These are phyloP conservation scores for Wallemia mellicola DNA, from an alignment of 1,284 basidiomycete genomes.

Conservation along the genomic window DNA sequence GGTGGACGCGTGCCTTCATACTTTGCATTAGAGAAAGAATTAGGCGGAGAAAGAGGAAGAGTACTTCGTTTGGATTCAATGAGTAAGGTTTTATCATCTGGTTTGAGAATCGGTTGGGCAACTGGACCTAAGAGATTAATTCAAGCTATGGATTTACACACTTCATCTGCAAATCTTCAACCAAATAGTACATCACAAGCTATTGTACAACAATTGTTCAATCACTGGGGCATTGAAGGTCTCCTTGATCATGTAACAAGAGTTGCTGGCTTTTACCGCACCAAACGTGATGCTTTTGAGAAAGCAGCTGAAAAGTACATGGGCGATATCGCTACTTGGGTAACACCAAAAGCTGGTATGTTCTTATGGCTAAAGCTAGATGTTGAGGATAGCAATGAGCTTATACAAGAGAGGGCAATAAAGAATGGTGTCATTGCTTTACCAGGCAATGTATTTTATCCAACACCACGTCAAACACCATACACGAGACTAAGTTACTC, in stretches of 20 bases:
- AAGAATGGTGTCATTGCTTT: conserved; percentile 59
- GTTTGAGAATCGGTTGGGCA: conserved; percentile 38
- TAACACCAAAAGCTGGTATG: conserved; percentile 20
- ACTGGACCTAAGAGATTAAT: conserved; percentile 47
- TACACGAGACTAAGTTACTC: not conserved
- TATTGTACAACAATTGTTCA: conserved; percentile 35
- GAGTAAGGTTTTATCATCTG: conserved; percentile 58
- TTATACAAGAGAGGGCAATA: conserved; percentile 49
- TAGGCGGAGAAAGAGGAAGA: conserved; percentile 18
- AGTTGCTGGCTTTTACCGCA: conserved; percentile 46
- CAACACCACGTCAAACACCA: not conserved
- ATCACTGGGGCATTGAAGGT: conserved; percentile 32
- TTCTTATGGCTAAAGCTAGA: conserved; percentile 41
- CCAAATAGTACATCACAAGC: conserved; percentile 45
- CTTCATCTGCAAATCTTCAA: conserved; percentile 46
- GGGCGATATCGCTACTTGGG: conserved; percentile 49
- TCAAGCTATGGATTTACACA: conserved; percentile 37
- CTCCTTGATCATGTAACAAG: conserved; percentile 38
- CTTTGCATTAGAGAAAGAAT: conserved; percentile 33
- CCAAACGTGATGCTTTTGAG: conserved; percentile 53
- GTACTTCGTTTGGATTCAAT: conserved; percentile 64
- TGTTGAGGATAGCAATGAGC: conserved; percentile 31
- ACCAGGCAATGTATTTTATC: conserved; percentile 24
- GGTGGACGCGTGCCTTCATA: conserved; percentile 30
- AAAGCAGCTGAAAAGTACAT: conserved; percentile 40